These are phyloP conservation scores for Chamaecrista fasciculata DNA, from an alignment of 306 rosid genomes.

Conservation along the genomic window DNA sequence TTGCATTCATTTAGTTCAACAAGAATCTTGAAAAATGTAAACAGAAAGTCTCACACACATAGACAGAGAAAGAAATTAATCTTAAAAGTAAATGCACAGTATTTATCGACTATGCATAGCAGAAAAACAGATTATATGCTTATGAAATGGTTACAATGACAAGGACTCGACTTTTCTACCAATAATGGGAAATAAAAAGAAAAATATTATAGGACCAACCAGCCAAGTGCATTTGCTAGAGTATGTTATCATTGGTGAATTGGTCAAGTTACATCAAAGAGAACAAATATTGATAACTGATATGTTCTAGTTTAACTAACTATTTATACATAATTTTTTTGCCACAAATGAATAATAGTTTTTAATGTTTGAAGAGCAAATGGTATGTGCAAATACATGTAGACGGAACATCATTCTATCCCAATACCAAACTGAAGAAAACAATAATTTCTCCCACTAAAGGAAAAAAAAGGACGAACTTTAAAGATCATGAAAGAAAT, in stretches of 20 bases:
- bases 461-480: background rate
- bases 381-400: background rate
- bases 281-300: background rate
- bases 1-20: constrained; percentile 17
- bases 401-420: background rate
- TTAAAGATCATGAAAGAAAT: background rate
- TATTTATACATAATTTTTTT: background rate
- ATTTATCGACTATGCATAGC: background rate
- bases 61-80: background rate
- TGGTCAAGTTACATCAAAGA: too few relatives aligned
- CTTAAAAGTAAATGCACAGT: background rate
- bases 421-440: background rate
- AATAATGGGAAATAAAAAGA: background rate
- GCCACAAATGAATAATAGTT: background rate
- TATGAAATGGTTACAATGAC: background rate
- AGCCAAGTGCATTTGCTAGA: background rate
- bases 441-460: background rate
- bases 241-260: too few relatives aligned
- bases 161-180: background rate
- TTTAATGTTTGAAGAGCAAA: background rate
- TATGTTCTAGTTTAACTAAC: background rate
- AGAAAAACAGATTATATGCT: background rate
- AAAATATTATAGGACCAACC: background rate
- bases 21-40: constrained; percentile 3
- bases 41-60: background rate